Evolutionary conservation across 305 asterid genomes (phyloP).

Genomic region (Solanum hybrid): DNA sequence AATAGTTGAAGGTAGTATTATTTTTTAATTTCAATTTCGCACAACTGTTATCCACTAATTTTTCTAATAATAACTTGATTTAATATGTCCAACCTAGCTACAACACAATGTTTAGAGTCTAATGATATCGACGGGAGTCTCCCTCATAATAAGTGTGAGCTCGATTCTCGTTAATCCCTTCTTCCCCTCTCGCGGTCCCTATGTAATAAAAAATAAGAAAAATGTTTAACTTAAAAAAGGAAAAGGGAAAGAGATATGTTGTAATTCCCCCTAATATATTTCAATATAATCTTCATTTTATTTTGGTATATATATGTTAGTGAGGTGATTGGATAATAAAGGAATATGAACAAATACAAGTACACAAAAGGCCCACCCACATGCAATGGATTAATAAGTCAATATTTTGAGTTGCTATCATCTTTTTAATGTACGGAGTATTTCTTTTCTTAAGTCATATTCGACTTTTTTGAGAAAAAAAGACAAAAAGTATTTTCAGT

Average conservation of each 20-base stretch:
- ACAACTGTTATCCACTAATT: not conserved
- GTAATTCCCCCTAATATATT: not conserved
- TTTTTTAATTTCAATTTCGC: not conserved
- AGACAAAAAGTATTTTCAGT: not conserved
- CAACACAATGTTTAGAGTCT: not conserved
- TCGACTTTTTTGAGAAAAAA: constrained; percentile 15
- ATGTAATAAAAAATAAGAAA: not conserved
- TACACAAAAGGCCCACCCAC: constrained; percentile 34
- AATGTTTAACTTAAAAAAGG: not conserved
- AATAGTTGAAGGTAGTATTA: not conserved
- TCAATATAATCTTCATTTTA: not conserved
- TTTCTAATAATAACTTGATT: not conserved
- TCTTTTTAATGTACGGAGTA: not conserved
- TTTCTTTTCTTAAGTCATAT: constrained; percentile 22
- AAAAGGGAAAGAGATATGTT: not conserved
- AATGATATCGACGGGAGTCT: not conserved
- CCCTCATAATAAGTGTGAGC: not conserved
- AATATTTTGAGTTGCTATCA: not conserved
- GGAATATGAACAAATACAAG: not conserved
- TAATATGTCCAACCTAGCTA: not conserved
- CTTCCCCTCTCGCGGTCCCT: not conserved
- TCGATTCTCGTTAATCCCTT: not conserved
- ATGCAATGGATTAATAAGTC: constrained; percentile 24
- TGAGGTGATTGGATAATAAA: not conserved
- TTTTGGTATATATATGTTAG: not conserved